Percentiles rank a stretch among this genome's conserved stretches.
These are phyloP conservation scores for Colletotrichum lentis DNA, from an alignment of 2,329 filamentous ascomycete species.

Conservation along the genomic window DNA sequence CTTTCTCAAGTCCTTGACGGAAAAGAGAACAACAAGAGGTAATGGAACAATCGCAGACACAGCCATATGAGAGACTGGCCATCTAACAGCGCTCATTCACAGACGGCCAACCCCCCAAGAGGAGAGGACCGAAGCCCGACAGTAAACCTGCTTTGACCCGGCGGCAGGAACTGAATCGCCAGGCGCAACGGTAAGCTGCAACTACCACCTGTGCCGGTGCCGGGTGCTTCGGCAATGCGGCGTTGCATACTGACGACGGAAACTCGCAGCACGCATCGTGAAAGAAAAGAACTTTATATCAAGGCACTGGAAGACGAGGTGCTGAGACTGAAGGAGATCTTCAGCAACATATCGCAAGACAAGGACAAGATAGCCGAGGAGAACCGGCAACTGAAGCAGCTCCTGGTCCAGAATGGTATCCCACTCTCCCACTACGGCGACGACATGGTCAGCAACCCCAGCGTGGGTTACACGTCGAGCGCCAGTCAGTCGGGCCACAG, in stretches of 20 bases:
- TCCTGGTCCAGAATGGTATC: slow-evolving; percentile 64
- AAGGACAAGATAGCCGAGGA: slow-evolving; percentile 80
- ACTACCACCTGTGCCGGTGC: background rate
- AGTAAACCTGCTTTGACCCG: slow-evolving; percentile 93
- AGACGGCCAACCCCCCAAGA: slow-evolving; percentile 88
- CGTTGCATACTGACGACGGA: slow-evolving; percentile 38
- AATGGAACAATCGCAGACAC: slow-evolving; percentile 40
- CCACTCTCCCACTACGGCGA: slow-evolving; percentile 48
- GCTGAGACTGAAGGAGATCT: slow-evolving; percentile 86
- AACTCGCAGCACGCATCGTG: slow-evolving; percentile 83
- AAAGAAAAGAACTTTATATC: slow-evolving; percentile 96
- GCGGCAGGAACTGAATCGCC: slow-evolving; percentile 91
- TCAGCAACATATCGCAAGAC: slow-evolving; percentile 75
- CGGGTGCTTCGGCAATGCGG: background rate
- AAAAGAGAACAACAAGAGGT: slow-evolving; percentile 84
- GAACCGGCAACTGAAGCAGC: slow-evolving; percentile 74
- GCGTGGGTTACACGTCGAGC: slow-evolving; percentile 58
- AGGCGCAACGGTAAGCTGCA: slow-evolving; percentile 82
- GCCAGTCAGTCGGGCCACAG: slow-evolving; percentile 68
- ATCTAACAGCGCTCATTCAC: slow-evolving; percentile 22
- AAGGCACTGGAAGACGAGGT: slow-evolving; percentile 93
- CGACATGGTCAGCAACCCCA: slow-evolving; percentile 57
- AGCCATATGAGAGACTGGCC: background rate
- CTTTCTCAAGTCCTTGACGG: slow-evolving; percentile 72
- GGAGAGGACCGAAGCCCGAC: slow-evolving; percentile 93